Evolutionary conservation across 179 eudicot genomes (phyloP), one percentile per base, ranked within the genome.

Genomic region (Patellifolia procumbens): DNA sequence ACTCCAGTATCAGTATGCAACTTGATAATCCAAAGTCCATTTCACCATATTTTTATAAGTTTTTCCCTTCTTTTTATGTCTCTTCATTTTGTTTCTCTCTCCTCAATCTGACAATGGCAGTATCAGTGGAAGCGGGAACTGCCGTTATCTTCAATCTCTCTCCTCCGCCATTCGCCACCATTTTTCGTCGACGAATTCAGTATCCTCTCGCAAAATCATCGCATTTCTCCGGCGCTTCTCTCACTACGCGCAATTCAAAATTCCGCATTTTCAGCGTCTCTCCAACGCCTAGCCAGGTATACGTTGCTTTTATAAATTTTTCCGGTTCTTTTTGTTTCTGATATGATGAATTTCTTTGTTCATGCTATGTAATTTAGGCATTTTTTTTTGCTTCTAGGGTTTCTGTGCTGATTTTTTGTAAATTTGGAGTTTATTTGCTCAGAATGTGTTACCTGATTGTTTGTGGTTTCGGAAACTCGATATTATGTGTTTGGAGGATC

Each of bases 41-140:
- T 60, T 15, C 37, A 55, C 60, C 37, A 60, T 28, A 28, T 60
- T 2, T 13, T 60, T 60, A 28, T 31, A 6, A 7, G 15, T n/a
- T 55, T 55, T 55, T 17, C 60, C 60, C 29, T 55, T 10, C 15
- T 1, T 20, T 55, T 9, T 11, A 61, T 15, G 20, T 12, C 39
- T 49, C 7, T 2, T 17, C 43, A 32, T 51, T 13, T 24, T 20
- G 3, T 76, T 37, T 61, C 48, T 80, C 73, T 72, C 73, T 48
- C 65, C 75, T 75, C 60, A 75, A 71, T 69, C 59, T 68, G 43
- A 55, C 75, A 53, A 78, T 73, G 68, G 72, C 74, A 24, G 66
- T 73, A 49, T n/a, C 80, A 65, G 58, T 82, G 82, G 70, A 46
- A 75, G 85, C 85, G 85, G 85, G 85, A 79, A 75, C 77, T 71